These are phyloP conservation scores for Fusarium domesticum DNA, from an alignment of 2,329 filamentous ascomycete species.

Conservation along the genomic window DNA sequence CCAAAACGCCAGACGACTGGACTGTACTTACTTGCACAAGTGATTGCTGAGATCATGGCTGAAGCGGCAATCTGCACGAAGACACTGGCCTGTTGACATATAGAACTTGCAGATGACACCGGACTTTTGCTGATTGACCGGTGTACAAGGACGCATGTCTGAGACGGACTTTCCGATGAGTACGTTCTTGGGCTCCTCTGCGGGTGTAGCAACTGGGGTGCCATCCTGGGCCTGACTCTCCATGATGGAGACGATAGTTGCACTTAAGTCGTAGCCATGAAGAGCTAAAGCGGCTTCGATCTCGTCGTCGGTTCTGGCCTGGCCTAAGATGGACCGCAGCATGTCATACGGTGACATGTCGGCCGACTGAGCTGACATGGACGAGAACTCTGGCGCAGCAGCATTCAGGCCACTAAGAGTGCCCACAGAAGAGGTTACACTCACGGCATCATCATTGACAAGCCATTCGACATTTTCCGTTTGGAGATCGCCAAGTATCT, in stretches of 20 bases:
- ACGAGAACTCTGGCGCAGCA: constrained; percentile 74
- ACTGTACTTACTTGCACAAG: constrained; percentile 83
- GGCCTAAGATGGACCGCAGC: constrained; percentile 88
- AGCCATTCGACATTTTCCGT: constrained; percentile 97
- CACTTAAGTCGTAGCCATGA: constrained; percentile 90
- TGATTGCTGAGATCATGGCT: constrained; percentile 95
- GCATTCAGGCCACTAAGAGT: constrained; percentile 71
- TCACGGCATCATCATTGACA: constrained; percentile 82
- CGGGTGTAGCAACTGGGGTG: constrained; percentile 33
- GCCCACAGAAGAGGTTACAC: constrained; percentile 70
- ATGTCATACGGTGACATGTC: constrained; percentile 99
- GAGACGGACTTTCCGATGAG: constrained; percentile 89
- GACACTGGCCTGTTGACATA: constrained; percentile 90
- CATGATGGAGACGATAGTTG: constrained; percentile 87
- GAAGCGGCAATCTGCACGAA: constrained; percentile 93
- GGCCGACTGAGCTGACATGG: constrained; percentile 59
- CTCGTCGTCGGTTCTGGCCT: constrained; percentile 86
- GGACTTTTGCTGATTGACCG: constrained; percentile 72
- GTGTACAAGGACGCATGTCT: constrained; percentile 71
- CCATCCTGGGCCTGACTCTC: constrained; percentile 57
- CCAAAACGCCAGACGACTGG: background rate
- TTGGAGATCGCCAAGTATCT: constrained; percentile 87
- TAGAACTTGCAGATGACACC: constrained; percentile 97
- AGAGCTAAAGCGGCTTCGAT: constrained; percentile 86
- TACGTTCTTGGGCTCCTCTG: constrained; percentile 61